Percentiles rank a stretch among this genome's conserved stretches.
Conservation (phyloP, 2,329 filamentous ascomycete species). For the Phyllosticta capitalensis region DNA sequence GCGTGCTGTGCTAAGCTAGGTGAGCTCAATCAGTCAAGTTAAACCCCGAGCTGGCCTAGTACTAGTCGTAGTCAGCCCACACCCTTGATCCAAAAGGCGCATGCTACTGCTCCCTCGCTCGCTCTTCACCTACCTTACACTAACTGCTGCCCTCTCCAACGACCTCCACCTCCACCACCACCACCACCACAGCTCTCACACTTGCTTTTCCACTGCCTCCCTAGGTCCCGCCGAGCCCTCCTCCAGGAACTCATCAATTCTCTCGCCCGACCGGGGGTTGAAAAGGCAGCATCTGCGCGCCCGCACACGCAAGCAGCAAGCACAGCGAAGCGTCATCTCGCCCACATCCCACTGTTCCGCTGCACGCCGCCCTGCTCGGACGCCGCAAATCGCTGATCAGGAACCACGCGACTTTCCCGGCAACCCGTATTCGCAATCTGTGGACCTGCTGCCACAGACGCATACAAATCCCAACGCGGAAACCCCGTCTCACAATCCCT, state of each 20-base stretch:
- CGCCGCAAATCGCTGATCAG: constrained; percentile 7
- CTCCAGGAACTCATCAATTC: neutral
- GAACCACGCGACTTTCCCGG: constrained; percentile 14
- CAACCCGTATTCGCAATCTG: constrained; percentile 12
- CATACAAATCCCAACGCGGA: constrained; percentile 12
- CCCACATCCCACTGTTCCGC: constrained; percentile 1
- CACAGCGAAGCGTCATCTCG: constrained; percentile 8
- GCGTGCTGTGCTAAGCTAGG: constrained; percentile 10
- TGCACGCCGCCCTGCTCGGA: constrained; percentile 2
- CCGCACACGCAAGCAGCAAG: neutral
- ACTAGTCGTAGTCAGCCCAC: constrained; percentile 5
- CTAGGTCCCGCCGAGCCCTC: constrained; percentile 3
- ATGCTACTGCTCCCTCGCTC: constrained; percentile 10
- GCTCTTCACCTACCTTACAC: constrained; percentile 1
- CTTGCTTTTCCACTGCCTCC: constrained; percentile 10
- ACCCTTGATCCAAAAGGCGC: constrained; percentile 11
- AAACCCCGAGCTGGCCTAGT: constrained; percentile 9
- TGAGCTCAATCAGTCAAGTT: constrained; percentile 9
- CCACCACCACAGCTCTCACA: constrained; percentile 9
- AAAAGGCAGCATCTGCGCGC: constrained; percentile 1
- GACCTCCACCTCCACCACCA: constrained; percentile 11
- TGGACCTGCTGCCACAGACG: constrained; percentile 12
- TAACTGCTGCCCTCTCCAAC: neutral
- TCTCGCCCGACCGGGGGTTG: constrained; percentile 6
- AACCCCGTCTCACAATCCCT: constrained; percentile 13